These are phyloP conservation scores for Licmophora abbreviata DNA, from an alignment of 108 stramenopile species.

Conservation along the genomic window DNA sequence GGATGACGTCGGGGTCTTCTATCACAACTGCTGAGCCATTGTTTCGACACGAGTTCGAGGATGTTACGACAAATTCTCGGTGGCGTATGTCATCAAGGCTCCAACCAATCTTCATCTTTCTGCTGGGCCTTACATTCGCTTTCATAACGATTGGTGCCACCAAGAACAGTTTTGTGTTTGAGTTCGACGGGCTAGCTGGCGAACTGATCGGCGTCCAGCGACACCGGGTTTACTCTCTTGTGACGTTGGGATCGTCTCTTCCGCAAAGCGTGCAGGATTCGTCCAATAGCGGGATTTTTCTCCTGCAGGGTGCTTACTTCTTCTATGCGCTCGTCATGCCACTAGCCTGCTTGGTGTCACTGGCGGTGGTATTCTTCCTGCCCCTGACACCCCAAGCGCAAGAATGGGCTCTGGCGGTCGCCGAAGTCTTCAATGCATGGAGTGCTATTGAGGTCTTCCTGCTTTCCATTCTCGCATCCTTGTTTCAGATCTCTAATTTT, in stretches of 20 bases:
- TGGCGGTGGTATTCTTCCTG: slow-evolving; percentile 52
- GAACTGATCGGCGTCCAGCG: slow-evolving; percentile 52
- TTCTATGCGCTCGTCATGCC: slow-evolving; percentile 85
- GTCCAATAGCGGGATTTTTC: slow-evolving; percentile 39
- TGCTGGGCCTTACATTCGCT: slow-evolving; percentile 8
- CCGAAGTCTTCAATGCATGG: slow-evolving; percentile 86
- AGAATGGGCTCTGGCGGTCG: slow-evolving; percentile 50
- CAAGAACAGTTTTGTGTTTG: slow-evolving; percentile 69
- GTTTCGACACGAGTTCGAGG: slow-evolving; percentile 18
- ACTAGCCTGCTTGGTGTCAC: slow-evolving; percentile 43
- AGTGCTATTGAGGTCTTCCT: slow-evolving; percentile 87
- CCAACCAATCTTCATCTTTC: slow-evolving; percentile 10
- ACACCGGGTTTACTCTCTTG: slow-evolving; percentile 46
- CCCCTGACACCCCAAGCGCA: slow-evolving; percentile 57
- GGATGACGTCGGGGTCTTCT: background rate
- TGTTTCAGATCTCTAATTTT: slow-evolving; percentile 78
- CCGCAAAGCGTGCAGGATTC: slow-evolving; percentile 54
- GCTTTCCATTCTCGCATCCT: slow-evolving; percentile 60
- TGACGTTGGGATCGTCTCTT: slow-evolving; percentile 65
- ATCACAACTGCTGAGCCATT: background rate
- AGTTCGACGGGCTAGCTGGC: slow-evolving; percentile 81
- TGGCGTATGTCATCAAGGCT: slow-evolving; percentile 9
- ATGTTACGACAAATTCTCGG: slow-evolving; percentile 2
- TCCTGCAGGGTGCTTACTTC: slow-evolving; percentile 68
- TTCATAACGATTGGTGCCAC: slow-evolving; percentile 28